Evolutionary conservation across 352 stramenopile species (phyloP).

Genomic region (Phytopythium mirpurense): DNA sequence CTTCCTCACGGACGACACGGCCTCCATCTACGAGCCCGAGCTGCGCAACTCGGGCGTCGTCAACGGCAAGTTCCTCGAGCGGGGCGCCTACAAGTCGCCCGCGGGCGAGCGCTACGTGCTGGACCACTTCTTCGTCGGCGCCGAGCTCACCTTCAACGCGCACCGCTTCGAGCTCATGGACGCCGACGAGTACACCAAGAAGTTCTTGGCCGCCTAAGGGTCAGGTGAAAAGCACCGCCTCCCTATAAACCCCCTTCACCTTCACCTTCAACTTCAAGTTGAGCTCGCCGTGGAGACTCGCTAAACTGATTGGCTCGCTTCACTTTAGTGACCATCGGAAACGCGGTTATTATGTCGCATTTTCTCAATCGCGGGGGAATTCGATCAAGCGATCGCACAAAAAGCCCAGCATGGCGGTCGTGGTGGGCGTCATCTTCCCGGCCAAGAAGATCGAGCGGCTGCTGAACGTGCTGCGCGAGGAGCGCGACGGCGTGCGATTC

Average conservation of each 20-base stretch:
- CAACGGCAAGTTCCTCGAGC: slow-evolving; percentile 85
- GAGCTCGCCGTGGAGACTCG: too few relatives aligned
- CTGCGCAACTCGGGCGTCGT: slow-evolving; percentile 74
- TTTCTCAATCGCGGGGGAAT: too few relatives aligned
- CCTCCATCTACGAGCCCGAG: slow-evolving; percentile 73
- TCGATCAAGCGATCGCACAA: too few relatives aligned
- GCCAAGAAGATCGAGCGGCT: slow-evolving; percentile 81
- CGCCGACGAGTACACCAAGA: slow-evolving; percentile 79
- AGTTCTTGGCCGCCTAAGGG: slow-evolving; percentile 58
- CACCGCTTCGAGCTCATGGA: slow-evolving; percentile 76
- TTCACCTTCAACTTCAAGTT: too few relatives aligned
- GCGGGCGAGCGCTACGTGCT: slow-evolving; percentile 54
- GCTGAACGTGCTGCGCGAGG: slow-evolving; percentile 46
- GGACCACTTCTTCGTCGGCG: slow-evolving; percentile 52
- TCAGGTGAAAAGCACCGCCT: too few relatives aligned
- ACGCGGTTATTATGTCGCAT: too few relatives aligned
- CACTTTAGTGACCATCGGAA: too few relatives aligned
- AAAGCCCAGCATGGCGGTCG: slow-evolving; percentile 27
- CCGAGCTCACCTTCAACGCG: slow-evolving; percentile 55
- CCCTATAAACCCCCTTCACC: too few relatives aligned
- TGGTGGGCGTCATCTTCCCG: slow-evolving; percentile 77
- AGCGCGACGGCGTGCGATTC: slow-evolving; percentile 50
- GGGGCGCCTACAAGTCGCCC: slow-evolving; percentile 58
- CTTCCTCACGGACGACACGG: slow-evolving; percentile 77
- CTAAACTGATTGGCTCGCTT: too few relatives aligned